phyloP scores from a whole-genome alignment of 495 filamentous ascomycete genomes.

The Aspergillus sparsus region DNA sequence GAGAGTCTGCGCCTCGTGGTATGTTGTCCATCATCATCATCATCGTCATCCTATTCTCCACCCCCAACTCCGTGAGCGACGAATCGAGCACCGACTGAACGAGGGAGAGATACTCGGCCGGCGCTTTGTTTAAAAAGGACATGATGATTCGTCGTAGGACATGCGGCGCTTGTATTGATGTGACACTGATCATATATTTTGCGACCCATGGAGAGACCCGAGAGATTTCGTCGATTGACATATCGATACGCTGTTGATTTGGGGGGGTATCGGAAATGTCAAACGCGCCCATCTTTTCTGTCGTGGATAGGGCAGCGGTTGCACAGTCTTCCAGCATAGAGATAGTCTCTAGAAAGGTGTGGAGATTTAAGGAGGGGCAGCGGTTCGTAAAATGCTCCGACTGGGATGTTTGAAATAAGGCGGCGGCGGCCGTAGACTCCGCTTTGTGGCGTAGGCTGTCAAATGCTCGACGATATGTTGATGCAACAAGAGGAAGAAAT shows the following conservation, averaged over 20 bases:
- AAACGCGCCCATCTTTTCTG: not conserved
- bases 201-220: constrained; percentile 32
- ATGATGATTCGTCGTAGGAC: constrained; percentile 33
- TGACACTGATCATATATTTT: constrained; percentile 33
- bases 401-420: too few relatives aligned
- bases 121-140: constrained; percentile 34
- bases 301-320: constrained; percentile 8
- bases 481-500: constrained; percentile 28
- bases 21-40: too few relatives aligned
- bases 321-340: constrained; percentile 24
- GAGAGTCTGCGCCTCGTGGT: not conserved
- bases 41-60: constrained; percentile 9
- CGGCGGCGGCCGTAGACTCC: constrained; percentile 11
- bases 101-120: constrained; percentile 25
- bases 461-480: constrained; percentile 24
- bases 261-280: not conserved
- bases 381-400: too few relatives aligned
- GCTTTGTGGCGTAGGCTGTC: constrained; percentile 21
- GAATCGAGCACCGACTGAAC: constrained; percentile 28
- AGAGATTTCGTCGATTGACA: constrained; percentile 3
- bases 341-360: constrained; percentile 23
- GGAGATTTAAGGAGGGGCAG: not conserved
- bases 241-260: too few relatives aligned
- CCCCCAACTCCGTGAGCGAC: constrained; percentile 1
- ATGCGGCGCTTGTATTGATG: constrained; percentile 30